Conservation (phyloP, 805 yeast genomes). For the Candida cerambycidarum region DNA sequence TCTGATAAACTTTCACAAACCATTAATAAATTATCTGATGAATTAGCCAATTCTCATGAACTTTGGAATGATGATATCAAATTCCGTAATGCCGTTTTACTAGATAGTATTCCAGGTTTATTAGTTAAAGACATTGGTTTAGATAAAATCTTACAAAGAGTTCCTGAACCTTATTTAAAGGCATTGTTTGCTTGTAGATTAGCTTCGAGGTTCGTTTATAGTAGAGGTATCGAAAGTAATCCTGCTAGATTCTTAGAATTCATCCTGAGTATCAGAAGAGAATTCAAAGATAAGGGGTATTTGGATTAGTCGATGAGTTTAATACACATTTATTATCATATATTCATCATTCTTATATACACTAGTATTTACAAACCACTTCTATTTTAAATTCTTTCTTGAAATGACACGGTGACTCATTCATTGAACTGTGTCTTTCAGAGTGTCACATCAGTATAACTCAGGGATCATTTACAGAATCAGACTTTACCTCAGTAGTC, state of each 20-base stretch:
- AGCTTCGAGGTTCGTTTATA: slow-evolving; percentile 82
- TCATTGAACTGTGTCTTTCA: no score
- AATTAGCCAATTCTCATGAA: slow-evolving; percentile 75
- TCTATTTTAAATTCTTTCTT: no score
- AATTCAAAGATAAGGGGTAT: slow-evolving; percentile 31
- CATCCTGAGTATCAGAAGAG: slow-evolving; percentile 57
- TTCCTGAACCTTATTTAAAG: slow-evolving; percentile 83
- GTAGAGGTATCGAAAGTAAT: slow-evolving; percentile 76
- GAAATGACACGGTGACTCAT: no score
- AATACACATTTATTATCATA: no score
- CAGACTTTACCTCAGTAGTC: no score
- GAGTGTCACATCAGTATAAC: no score
- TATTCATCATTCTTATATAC: no score
- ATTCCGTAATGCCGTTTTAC: slow-evolving; percentile 75
- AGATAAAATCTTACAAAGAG: slow-evolving; percentile 65
- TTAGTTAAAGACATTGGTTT: slow-evolving; percentile 67
- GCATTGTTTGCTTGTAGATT: slow-evolving; percentile 86
- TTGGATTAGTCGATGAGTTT: slow-evolving; percentile 18
- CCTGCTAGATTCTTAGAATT: slow-evolving; percentile 76
- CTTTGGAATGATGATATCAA: slow-evolving; percentile 78
- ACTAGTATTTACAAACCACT: no score
- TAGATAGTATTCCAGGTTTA: slow-evolving; percentile 74
- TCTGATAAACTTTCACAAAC: slow-evolving; percentile 83
- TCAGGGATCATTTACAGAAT: no score
- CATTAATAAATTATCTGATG: slow-evolving; percentile 83